Conservation (phyloP, 2,329 filamentous ascomycete species). For the Dothideomycetes sp. region DNA sequence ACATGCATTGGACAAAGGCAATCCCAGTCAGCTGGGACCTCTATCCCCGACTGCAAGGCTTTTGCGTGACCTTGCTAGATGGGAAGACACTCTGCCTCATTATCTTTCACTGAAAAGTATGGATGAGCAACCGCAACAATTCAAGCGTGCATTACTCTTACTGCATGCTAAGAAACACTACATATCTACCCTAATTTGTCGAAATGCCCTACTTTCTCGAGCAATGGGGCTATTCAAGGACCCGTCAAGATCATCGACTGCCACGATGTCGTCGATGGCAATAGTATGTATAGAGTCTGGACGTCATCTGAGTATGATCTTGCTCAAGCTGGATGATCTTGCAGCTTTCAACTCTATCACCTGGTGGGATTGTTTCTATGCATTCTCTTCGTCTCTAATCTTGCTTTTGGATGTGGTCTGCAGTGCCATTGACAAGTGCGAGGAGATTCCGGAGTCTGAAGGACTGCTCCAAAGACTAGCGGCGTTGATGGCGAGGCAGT, state of each 20-base stretch:
- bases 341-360: background rate
- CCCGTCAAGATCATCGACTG: background rate
- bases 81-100: background rate
- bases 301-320: background rate
- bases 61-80: background rate
- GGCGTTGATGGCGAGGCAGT: background rate
- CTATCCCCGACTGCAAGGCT: background rate
- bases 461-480: background rate
- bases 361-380: background rate
- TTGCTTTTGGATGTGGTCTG: background rate
- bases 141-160: background rate
- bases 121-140: background rate
- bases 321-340: background rate
- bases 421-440: background rate
- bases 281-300: background rate
- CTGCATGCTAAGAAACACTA: background rate
- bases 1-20: no score
- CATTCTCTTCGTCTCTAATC: background rate
- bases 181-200: background rate
- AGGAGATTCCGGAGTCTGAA: background rate
- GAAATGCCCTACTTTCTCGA: background rate
- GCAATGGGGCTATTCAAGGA: background rate
- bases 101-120: background rate
- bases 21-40: background rate
- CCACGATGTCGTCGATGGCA: background rate